Base-by-base conservation (phyloP, 2,329 filamentous ascomycete species). In the Capronia epimyces region DNA sequence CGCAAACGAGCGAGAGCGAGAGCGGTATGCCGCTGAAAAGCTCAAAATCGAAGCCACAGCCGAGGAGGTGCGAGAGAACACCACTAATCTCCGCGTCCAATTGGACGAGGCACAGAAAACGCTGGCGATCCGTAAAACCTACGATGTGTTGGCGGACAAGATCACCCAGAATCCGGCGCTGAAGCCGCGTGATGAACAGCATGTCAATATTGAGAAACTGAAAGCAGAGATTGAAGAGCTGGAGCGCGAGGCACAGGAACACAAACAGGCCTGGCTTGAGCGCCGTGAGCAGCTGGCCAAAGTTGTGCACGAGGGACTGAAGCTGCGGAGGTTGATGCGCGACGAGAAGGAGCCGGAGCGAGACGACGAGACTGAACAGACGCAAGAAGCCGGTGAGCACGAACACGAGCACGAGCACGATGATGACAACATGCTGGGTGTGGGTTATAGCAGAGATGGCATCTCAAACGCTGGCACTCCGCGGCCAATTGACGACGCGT, bases 241-340 rank as follows among this genome's bases (percentile, higher is more conserved):
- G 53, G 84, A 94, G 71, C 81, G 82, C 58, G 89, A 97, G 73
- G 89, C 87, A 63, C 79, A 81, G 64, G 83, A 86, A 31, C 94
- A 94, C 66, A 85, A 82, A 43, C 79, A 77, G 58, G 93, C 88
- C 0, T 96, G 90, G 90, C 75, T 80, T 36, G 89, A 95, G 69
- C 78, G 91, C 32, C 76, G 86, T 56, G 86, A 89, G 61, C 89
- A 95, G 69, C 95, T 96, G 68, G 87, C 84, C 51, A 79, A 82
- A 49, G 90, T 97, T 63, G 87, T 95, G 65, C 87, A 90, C 53
- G 91, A 96, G 72, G 89, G 89, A n/a, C 86, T 87, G 79, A 78
- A 87, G 57, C 77, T 97, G 67, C 76, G 90, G 51, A 78, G 87
- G 43, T 77, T 94, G 66, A 95, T 97, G 64, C 83, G 89, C 54